Base-by-base conservation (phyloP, 2,329 filamentous ascomycete species). In the Pseudogymnoascus sp. region DNA sequence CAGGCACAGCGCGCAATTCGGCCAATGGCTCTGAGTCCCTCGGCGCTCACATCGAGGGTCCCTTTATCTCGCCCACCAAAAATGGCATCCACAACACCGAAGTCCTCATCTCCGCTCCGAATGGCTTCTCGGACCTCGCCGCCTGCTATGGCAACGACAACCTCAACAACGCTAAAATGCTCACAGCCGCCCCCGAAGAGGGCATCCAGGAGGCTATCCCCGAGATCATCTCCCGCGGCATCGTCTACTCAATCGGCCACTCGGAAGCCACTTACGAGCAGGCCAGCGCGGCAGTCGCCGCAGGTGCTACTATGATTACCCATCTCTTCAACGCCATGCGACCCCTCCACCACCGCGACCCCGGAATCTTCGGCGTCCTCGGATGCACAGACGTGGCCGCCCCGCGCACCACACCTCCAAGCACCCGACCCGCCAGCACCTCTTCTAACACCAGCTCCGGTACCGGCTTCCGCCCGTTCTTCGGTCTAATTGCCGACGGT, bases 301-400 rank as follows among this genome's bases (percentile, higher is more conserved):
- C 85, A 6, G 91, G 91, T 59, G 90, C 89, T 1, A 89, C 83
- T 57, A 96, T 95, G 90, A 89, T 96, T 66, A 96, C 91, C 0
- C 91, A 96, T 70, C 80, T 96, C 1, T 96, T 96, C 82, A 96
- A 96, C 72, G 91, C 91, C 25, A 96, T 96, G 91, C 82, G 86
- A 0, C 91, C 91, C 12, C 83, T 96, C 58, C 90, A 94, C 73
- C 91, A 97, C 78, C 88, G 92, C 62, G 91, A 96, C 73, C 91
- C 92, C 0, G 91, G 91, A 37, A 85, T 96, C 67, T 96, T 96
- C 71, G 92, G 92, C 28, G 84, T 95, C 0, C 77, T 97, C 12
- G 91, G 91, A 63, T 82, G 82, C 64, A 81, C 81, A 7, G 82
- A 87, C 68, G 30, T 35, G 15, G 78, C 74, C 63, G 69, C 77